Base-by-base conservation (phyloP, 2,329 filamentous ascomycete genomes). In the Aspergillus ibericus region DNA sequence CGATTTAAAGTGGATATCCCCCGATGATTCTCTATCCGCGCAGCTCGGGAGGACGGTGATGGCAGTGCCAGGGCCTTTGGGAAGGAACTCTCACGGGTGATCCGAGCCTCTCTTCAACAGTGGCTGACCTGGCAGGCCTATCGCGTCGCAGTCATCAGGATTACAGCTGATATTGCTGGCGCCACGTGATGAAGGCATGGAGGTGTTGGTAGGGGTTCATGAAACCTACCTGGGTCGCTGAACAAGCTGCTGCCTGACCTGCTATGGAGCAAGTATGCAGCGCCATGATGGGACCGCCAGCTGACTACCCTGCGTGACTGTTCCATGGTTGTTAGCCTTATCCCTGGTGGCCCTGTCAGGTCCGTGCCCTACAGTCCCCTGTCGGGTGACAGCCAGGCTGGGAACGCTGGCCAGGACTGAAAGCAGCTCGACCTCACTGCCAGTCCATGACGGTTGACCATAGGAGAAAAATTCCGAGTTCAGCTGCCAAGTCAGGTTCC, bases 21-120 rank as follows among this genome's bases (percentile, higher is more conserved):
- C 71, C 35, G 73, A 75, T 29, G 73, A 75, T 36, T 72, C 72
- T 18, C 62, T 75, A 9, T 73, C 74, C 13, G 73, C 75, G 1
- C 61, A 77, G 8, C 67, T 78, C 55, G 78, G 75, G 76, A 72
- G 62, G 20, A 67, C 66, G 1, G 62, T 67, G 4, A 66, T 64
- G 61, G 58, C 62, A 12, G 63, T 62, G 53, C 63, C 72, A 61
- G 72, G 55, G 56, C 72, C 72, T 58, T 65, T 66, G 36, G n/a
- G n/a, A n/a, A n/a, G 72, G 59, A 22, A 71, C 61, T 35, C 61
- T 78, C 3, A 63, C 73, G 32, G 68, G 66, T 5, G 68, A 74
- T 46, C 70, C 71, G 6, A 63, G n/a, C n/a, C n/a, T n/a, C n/a
- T n/a, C n/a, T n/a, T n/a, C n/a, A n/a, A n/a, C n/a, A n/a, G n/a